Evolutionary conservation across 345 rosid species (phyloP), one percentile per base, ranked within the genome.

Genomic region (Gossypium longicalyx): DNA sequence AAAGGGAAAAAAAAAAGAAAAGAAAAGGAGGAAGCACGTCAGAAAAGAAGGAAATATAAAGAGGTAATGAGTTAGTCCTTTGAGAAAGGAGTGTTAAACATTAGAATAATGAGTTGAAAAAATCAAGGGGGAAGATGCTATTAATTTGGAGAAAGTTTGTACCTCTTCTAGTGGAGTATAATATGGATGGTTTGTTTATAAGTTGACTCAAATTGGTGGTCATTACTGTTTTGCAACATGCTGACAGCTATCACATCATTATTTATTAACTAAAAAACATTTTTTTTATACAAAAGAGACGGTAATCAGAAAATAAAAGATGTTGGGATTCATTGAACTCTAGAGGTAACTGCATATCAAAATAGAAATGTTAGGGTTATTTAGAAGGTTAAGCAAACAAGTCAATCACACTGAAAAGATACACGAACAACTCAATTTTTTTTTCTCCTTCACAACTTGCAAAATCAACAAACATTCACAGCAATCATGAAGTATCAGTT

Each of bases 161-260:
- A 19, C 71, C 71, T 67, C 52, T 73, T 78, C 67, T 12, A 45
- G 43, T 74, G 79, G 82, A 82, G 81, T 72, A 77, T 82, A 88
- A 78, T 65, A 69, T 51, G 85, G 87, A 81, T 77, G 72, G 76
- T 80, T 74, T 79, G 86, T 75, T 80, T 71, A 71, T 47, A 71
- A 63, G 57, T 12, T 53, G 53, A 71, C 41, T 74, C 74, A 51
- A 47, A 65, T 75, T 85, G 74, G 89, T 84, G 88, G 90, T 77
- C 72, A 65, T 77, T 72, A 78, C 77, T 81, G 10, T 70, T 64
- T 12, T 43, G 45, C 52, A 12, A 48, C 41, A 34, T 34, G 41
- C 5, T 34, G 41, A 34, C 41, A 34, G 41, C 41, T 34, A 34
- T 34, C 5, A 34, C 41, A 4, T 7, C 41, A 34, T 34, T 34